Evolutionary conservation across 805 yeast genomes (phyloP).

Genomic region (Tetrapisispora fleetii): DNA sequence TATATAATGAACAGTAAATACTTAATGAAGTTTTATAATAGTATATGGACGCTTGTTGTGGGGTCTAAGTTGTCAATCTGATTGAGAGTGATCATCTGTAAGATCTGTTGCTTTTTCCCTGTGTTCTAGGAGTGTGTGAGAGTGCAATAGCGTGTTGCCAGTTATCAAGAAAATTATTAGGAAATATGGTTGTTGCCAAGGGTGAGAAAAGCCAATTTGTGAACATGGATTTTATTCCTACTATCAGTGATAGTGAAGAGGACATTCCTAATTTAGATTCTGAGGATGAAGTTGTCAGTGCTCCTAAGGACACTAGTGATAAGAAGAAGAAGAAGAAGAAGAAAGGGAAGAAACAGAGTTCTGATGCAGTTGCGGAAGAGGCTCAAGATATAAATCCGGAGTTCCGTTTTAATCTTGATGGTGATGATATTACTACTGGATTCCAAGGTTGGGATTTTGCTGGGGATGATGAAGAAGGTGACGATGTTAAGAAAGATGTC

Average conservation of each 20-base stretch:
- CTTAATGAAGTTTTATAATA: too few relatives aligned
- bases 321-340: slow-evolving; percentile 20
- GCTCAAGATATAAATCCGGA: slow-evolving; percentile 62
- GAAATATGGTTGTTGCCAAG: neutral
- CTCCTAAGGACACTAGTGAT: slow-evolving; percentile 15
- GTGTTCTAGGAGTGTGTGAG: neutral
- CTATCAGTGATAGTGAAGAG: slow-evolving; percentile 70
- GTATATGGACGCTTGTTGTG: too few relatives aligned
- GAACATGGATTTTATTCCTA: slow-evolving; percentile 45
- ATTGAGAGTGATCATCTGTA: neutral
- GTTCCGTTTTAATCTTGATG: slow-evolving; percentile 61
- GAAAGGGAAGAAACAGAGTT: slow-evolving; percentile 17
- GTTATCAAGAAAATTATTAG: neutral
- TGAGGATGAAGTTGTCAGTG: slow-evolving; percentile 33
- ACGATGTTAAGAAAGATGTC: slow-evolving; percentile 43
- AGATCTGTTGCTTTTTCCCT: neutral
- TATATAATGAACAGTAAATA: too few relatives aligned
- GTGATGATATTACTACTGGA: slow-evolving; percentile 35
- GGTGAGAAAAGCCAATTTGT: slow-evolving; percentile 15
- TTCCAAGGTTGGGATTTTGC: slow-evolving; percentile 83
- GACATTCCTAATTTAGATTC: slow-evolving; percentile 47
- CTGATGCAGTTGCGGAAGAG: slow-evolving; percentile 29
- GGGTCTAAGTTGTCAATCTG: too few relatives aligned
- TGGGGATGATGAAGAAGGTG: slow-evolving; percentile 27
- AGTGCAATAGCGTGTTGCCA: neutral